phyloP scores from a whole-genome alignment of 1,139 yeast species.

The Candida sp. region DNA sequence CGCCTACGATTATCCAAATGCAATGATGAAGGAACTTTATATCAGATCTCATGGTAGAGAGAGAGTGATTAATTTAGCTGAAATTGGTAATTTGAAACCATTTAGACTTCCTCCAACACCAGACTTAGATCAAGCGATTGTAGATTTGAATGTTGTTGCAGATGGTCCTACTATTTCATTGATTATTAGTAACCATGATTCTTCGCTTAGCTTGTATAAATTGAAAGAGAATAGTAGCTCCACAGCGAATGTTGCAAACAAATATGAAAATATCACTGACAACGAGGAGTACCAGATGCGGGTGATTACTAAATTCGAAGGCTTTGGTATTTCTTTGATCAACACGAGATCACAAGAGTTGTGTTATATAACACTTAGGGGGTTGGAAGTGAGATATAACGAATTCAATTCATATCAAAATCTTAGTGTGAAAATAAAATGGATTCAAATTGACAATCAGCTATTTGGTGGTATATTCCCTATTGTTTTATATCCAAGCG shows the following conservation, averaged over 20 bases:
- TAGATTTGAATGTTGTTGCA: slow-evolving; percentile 90
- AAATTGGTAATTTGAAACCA: slow-evolving; percentile 87
- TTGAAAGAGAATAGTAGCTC: slow-evolving; percentile 25
- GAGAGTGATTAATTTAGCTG: slow-evolving; percentile 81
- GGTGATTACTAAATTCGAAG: slow-evolving; percentile 69
- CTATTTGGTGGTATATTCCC: slow-evolving; percentile 87
- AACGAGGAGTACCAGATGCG: slow-evolving; percentile 68
- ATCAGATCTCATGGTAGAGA: slow-evolving; percentile 72
- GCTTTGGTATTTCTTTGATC: slow-evolving; percentile 84
- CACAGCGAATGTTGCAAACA: slow-evolving; percentile 29
- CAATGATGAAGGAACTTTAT: slow-evolving; percentile 75
- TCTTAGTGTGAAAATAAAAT: slow-evolving; percentile 75
- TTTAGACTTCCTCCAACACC: slow-evolving; percentile 64
- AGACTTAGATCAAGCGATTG: slow-evolving; percentile 47
- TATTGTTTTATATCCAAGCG: slow-evolving; percentile 86
- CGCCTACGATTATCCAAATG: slow-evolving; percentile 97
- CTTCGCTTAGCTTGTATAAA: slow-evolving; percentile 72
- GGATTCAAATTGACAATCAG: slow-evolving; percentile 95
- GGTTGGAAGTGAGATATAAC: slow-evolving; percentile 76
- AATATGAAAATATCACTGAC: slow-evolving; percentile 63
- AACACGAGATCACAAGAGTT: slow-evolving; percentile 72
- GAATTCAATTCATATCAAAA: slow-evolving; percentile 86
- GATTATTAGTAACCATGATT: slow-evolving; percentile 79
- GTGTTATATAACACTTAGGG: slow-evolving; percentile 76
- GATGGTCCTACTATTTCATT: slow-evolving; percentile 95